Base-by-base conservation (phyloP, 2,329 filamentous ascomycete genomes). In the Botryotinia calthae region DNA sequence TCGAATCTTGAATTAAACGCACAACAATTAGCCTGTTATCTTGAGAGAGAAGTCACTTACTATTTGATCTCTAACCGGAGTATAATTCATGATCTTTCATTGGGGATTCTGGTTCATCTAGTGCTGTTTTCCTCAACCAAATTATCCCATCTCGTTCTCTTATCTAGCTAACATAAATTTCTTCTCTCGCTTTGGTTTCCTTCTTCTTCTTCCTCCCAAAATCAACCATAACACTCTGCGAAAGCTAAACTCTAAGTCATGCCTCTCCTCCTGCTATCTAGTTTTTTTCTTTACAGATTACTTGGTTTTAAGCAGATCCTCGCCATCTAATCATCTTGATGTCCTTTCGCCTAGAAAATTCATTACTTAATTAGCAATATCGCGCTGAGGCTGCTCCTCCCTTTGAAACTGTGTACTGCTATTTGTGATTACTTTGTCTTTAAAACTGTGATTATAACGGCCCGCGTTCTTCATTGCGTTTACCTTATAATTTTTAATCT, bases 381-480 rank as follows among this genome's bases (percentile, higher is more conserved):
- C 1, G 1, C 4, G 1, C n/a, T 51, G 22, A 14, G 4, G 4
- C 25, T 14, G 0, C 1, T n/a, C 0, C 4, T n/a, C 22, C 14
- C 0, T 10, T 51, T 14, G 4, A n/a, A 6, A 14, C 10, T n/a
- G 25, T 2, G 4, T 51, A n/a, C 48, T 14, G 1, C 4, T 51
- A 25, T 25, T 14, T 5, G 25, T 1, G 0, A 22, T 51, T 4
- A 4, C 22, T n/a, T 1, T 51, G 10, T 4, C 10, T 0, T 6
- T 51, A 0, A 14, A 51, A 14, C 22, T 2, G 4, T 51, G 10
- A 6, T 4, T 51, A 51, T 6, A 5, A 4, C 14, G 1, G 10
- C 25, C 10, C 4, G 1, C 22, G 5, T n/a, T 51, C 25, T 5
- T 48, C 22, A 4, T 25, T 48, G 9, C 12, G 4, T 48, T 1